Evolutionary conservation across 768 basidiomycete genomes (phyloP).

Genomic region (Suillus plorans): DNA sequence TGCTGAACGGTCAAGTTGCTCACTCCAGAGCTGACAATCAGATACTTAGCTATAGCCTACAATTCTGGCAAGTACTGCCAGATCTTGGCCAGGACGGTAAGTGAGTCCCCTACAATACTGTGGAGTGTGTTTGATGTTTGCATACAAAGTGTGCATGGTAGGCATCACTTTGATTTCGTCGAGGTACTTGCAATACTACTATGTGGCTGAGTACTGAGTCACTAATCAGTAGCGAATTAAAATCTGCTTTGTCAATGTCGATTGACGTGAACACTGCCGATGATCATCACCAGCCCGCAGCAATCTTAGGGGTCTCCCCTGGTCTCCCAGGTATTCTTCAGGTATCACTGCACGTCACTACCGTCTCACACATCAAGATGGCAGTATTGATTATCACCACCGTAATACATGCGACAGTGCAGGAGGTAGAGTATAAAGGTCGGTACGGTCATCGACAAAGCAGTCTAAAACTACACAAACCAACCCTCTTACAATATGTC

Average conservation of each 20-base stretch:
- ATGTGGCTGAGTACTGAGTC: too few species aligned
- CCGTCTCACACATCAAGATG: not conserved
- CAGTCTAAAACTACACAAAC: slow-evolving; percentile 12
- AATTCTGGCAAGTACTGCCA: not conserved
- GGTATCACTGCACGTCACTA: not conserved
- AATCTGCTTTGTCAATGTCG: not conserved
- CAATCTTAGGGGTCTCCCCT: not conserved
- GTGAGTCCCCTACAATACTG: not conserved
- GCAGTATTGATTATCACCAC: not conserved
- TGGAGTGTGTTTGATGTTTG: not conserved
- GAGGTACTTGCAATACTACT: too few species aligned
- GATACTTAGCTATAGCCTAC: too few species aligned
- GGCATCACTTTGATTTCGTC: too few species aligned
- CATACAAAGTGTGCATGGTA: not conserved
- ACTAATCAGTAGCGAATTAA: too few species aligned
- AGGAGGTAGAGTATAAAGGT: not conserved
- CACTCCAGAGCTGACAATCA: not conserved
- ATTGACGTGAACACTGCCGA: not conserved
- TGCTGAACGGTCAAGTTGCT: too few species aligned
- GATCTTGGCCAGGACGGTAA: not conserved
- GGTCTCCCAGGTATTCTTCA: not conserved
- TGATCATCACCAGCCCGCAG: too few species aligned
- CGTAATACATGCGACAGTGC: not conserved
- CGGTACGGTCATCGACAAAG: not conserved
- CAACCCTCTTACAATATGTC: slow-evolving; percentile 26